These are phyloP conservation scores for Pythium plurisporium DNA, from an alignment of 352 stramenopile genomes.

Conservation along the genomic window DNA sequence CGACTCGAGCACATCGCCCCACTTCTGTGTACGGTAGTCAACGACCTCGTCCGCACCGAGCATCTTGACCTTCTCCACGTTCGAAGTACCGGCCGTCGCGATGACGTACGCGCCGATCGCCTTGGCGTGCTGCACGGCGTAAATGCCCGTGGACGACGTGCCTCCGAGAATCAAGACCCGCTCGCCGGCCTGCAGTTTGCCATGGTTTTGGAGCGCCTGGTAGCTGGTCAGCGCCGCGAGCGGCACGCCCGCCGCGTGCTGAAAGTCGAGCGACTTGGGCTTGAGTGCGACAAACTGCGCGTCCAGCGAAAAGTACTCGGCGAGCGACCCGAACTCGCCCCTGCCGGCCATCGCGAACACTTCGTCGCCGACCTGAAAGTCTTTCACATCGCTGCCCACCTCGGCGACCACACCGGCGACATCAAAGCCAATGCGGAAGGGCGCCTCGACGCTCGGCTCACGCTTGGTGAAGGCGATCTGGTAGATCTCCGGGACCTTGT, in stretches of 20 bases:
- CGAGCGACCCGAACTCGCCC: slow-evolving; percentile 21
- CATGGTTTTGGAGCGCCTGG: slow-evolving; percentile 29
- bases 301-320: slow-evolving; percentile 36
- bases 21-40: slow-evolving; percentile 39
- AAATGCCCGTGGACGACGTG: slow-evolving; percentile 30
- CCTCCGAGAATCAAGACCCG: slow-evolving; percentile 43
- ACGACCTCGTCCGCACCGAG: slow-evolving; percentile 39
- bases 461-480: slow-evolving; percentile 6
- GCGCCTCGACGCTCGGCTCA: slow-evolving; percentile 21
- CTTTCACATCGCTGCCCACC: slow-evolving; percentile 25
- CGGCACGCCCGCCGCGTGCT: slow-evolving; percentile 33
- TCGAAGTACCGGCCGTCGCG: slow-evolving; percentile 29
- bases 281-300: slow-evolving; percentile 37
- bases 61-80: slow-evolving; percentile 29
- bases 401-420: slow-evolving; percentile 30
- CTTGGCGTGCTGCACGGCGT: slow-evolving; percentile 48
- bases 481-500: slow-evolving; percentile 15
- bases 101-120: slow-evolving; percentile 15
- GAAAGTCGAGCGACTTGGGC: slow-evolving; percentile 37
- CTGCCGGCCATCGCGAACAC: slow-evolving; percentile 23
- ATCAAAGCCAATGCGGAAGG: slow-evolving; percentile 35
- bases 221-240: slow-evolving; percentile 33
- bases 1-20: slow-evolving; percentile 20
- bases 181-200: slow-evolving; percentile 37
- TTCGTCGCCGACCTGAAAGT: slow-evolving; percentile 14